Percentiles rank a stretch among this genome's conserved stretches.
phyloP scores from a whole-genome alignment of 2,329 filamentous ascomycete genomes.

The Epichloe uncinata region DNA sequence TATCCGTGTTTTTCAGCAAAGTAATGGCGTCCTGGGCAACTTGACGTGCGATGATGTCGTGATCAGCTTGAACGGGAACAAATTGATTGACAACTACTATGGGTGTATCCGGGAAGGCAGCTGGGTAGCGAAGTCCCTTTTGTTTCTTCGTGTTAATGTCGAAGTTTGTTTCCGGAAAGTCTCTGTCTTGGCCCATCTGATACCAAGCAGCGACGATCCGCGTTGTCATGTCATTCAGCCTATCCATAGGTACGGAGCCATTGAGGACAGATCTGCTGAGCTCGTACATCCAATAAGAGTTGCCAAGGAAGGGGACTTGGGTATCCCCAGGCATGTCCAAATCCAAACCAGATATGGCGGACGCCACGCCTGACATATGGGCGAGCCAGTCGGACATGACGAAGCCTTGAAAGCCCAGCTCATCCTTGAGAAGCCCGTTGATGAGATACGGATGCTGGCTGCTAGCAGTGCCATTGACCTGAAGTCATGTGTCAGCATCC shows the following conservation, averaged over 20 bases:
- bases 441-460: constrained; percentile 63
- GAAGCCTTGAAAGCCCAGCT: constrained; percentile 77
- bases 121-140: constrained; percentile 50
- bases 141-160: constrained; percentile 69
- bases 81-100: constrained; percentile 60
- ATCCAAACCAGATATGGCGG: constrained; percentile 71
- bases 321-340: constrained; percentile 46
- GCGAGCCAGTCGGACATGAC: constrained; percentile 82
- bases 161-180: constrained; percentile 62
- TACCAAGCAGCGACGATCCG: constrained; percentile 86
- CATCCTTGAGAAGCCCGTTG: constrained; percentile 73
- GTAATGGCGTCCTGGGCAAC: constrained; percentile 73
- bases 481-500: not conserved
- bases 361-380: constrained; percentile 68
- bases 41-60: constrained; percentile 56
- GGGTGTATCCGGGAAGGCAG: constrained; percentile 40
- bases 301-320: constrained; percentile 25
- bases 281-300: constrained; percentile 68
- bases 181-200: constrained; percentile 67
- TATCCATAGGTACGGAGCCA: constrained; percentile 64
- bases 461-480: constrained; percentile 50
- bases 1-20: constrained; percentile 64
- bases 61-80: constrained; percentile 61
- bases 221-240: constrained; percentile 81
- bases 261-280: constrained; percentile 71